Percentiles rank a stretch among this genome's conserved stretches.
Conservation (phyloP, 345 rosid genomes). For the Trapa bicornis region DNA sequence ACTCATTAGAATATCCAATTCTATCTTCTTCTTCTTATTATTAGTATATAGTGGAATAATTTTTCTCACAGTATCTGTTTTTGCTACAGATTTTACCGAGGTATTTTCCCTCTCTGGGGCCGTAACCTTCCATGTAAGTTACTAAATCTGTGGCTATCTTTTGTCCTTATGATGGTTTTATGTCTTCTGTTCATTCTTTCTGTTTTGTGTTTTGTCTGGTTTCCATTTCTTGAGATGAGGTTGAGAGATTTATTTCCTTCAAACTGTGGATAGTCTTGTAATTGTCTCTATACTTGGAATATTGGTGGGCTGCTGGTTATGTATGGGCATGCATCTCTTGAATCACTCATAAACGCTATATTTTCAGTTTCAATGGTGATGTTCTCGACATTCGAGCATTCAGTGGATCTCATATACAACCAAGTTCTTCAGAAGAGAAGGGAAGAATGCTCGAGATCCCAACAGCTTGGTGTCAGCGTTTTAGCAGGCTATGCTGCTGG, state of each 20-base stretch:
- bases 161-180: no score
- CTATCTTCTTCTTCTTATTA: neutral
- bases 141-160: neutral
- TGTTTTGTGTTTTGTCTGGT: no score
- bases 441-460: constrained; percentile 35
- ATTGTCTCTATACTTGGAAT: neutral
- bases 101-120: constrained; percentile 31
- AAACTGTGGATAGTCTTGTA: no score
- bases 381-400: constrained; percentile 46
- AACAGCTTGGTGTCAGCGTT: constrained; percentile 43
- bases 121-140: constrained; percentile 33
- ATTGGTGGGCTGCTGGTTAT: neutral
- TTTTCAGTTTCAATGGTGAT: constrained; percentile 43
- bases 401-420: constrained; percentile 27
- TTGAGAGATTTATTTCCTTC: no score
- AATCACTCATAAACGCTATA: neutral
- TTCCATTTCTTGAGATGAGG: no score
- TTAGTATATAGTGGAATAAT: neutral
- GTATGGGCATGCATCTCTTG: neutral
- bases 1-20: constrained; percentile 5
- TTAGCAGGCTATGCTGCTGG: constrained; percentile 45
- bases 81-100: constrained; percentile 24
- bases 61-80: constrained; percentile 4
- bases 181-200: no score
- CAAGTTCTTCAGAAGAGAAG: constrained; percentile 22